Percentiles rank a stretch among this genome's conserved stretches.
Conservation (phyloP, 2,329 filamentous ascomycete species). For the Bipolaris gigantea region DNA sequence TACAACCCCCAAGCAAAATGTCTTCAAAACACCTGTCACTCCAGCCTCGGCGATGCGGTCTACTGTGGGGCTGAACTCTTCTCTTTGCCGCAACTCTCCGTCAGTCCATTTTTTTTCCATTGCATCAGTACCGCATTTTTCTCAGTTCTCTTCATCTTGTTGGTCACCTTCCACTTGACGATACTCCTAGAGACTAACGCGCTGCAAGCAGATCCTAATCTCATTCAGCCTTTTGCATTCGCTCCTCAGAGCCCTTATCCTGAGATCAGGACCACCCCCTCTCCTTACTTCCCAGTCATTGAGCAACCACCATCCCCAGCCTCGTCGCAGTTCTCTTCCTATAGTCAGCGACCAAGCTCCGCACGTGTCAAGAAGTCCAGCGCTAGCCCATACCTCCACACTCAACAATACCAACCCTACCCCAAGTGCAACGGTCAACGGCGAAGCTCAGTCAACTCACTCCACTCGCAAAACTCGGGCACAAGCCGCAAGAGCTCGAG, state of each 20-base stretch:
- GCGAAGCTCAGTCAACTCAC: constrained; percentile 70
- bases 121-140: not conserved
- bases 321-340: constrained; percentile 57
- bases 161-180: constrained; percentile 34
- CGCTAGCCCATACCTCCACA: constrained; percentile 68
- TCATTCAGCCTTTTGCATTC: constrained; percentile 58
- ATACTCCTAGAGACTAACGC: constrained; percentile 16
- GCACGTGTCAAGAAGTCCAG: constrained; percentile 55
- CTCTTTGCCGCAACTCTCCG: constrained; percentile 27
- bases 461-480: constrained; percentile 65
- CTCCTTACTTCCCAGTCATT: constrained; percentile 48
- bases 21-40: constrained; percentile 39
- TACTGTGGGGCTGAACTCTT: constrained; percentile 25
- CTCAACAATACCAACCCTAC: constrained; percentile 59
- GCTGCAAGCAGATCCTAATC: constrained; percentile 55
- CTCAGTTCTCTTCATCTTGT: constrained; percentile 42
- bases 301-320: constrained; percentile 63
- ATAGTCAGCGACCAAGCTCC: constrained; percentile 48
- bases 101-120: constrained; percentile 8
- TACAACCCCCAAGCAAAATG: constrained; percentile 17
- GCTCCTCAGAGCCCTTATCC: constrained; percentile 47
- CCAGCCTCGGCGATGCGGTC: constrained; percentile 47
- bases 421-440: constrained; percentile 52
- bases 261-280: constrained; percentile 46
- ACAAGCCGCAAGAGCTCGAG: constrained; percentile 55